Percentiles rank a stretch among this genome's conserved stretches.
Evolutionary conservation across 768 basidiomycete species (phyloP).

Genomic region (Rubroboletus satanas): DNA sequence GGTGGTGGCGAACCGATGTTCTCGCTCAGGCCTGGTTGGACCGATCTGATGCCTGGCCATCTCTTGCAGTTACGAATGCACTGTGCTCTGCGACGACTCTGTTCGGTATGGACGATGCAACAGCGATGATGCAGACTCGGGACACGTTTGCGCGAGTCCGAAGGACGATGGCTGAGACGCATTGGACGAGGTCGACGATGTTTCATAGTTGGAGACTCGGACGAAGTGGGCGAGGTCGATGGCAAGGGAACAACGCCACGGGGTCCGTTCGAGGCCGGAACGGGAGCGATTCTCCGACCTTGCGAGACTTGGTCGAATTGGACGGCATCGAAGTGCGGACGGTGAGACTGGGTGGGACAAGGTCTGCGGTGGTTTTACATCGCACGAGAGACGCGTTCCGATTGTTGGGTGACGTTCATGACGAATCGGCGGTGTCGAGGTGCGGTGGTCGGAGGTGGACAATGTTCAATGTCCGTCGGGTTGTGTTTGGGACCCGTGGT

Average conservation of each 20-base stretch:
- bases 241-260: not conserved
- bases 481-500: not conserved
- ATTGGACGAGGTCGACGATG: not conserved
- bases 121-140: not conserved
- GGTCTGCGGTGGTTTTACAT: not conserved
- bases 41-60: not conserved
- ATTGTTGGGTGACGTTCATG: not conserved
- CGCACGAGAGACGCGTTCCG: too few species aligned
- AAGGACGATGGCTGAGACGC: not conserved
- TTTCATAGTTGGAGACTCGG: not conserved
- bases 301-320: not conserved
- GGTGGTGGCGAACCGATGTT: not conserved
- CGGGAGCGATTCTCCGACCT: not conserved
- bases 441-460: too few species aligned
- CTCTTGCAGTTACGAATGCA: not conserved
- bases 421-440: not conserved
- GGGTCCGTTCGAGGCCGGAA: not conserved
- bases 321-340: not conserved
- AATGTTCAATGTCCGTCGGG: not conserved
- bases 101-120: not conserved
- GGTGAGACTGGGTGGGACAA: not conserved
- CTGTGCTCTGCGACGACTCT: not conserved
- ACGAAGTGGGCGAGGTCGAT: not conserved
- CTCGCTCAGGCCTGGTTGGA: not conserved
- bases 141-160: not conserved